Conservation (phyloP, 78 protist species). For the Dictyostelium citrinum region DNA sequence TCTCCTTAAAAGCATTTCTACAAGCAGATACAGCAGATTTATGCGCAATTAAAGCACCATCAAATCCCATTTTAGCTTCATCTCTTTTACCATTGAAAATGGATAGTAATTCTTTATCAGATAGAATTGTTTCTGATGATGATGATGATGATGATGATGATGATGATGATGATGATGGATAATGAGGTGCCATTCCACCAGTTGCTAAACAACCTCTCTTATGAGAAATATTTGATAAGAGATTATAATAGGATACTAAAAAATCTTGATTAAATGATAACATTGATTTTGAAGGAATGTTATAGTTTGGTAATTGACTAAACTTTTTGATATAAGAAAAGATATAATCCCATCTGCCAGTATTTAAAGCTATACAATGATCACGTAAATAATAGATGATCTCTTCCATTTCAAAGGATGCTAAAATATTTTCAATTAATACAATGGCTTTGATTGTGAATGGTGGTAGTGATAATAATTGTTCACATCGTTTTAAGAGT, state of each 20-base stretch:
- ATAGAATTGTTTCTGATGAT: background rate
- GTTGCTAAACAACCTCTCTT: slow-evolving; percentile 81
- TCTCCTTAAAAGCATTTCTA: slow-evolving; percentile 27
- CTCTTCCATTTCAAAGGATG: slow-evolving; percentile 88
- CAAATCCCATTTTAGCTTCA: slow-evolving; percentile 81
- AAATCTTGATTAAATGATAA: slow-evolving; percentile 78
- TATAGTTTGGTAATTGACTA: slow-evolving; percentile 26
- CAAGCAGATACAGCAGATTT: slow-evolving; percentile 23
- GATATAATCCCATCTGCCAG: slow-evolving; percentile 90
- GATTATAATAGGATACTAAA: slow-evolving; percentile 59
- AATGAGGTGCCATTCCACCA: slow-evolving; percentile 89
- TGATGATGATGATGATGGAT: background rate
- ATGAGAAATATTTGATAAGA: slow-evolving; percentile 74
- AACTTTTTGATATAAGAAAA: slow-evolving; percentile 80
- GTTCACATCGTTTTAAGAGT: slow-evolving; percentile 26
- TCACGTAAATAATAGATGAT: slow-evolving; percentile 79
- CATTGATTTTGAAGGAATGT: slow-evolving; percentile 54
- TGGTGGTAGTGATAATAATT: background rate
- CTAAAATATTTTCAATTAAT: slow-evolving; percentile 84
- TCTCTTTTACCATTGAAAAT: slow-evolving; percentile 54
- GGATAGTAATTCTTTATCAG: slow-evolving; percentile 10
- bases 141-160: background rate
- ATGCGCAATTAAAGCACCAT: slow-evolving; percentile 84
- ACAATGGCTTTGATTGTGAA: slow-evolving; percentile 69
- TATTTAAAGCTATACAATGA: slow-evolving; percentile 79